phyloP scores from a whole-genome alignment of 768 basidiomycete species.

The Filobasidium wieringae region DNA sequence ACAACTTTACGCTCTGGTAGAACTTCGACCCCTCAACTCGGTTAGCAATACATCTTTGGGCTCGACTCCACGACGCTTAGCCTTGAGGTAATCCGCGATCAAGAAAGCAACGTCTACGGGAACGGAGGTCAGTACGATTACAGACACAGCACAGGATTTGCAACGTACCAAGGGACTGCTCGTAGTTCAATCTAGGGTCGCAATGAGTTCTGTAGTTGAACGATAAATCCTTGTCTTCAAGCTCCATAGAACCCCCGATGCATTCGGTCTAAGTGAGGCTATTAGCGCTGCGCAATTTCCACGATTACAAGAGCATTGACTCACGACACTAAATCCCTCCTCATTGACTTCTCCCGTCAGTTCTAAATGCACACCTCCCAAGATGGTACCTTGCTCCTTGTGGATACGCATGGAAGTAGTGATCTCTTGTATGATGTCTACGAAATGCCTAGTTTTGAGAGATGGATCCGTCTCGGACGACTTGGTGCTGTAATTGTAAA shows the following conservation, averaged over 20 bases:
- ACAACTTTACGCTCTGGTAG: background rate
- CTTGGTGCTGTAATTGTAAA: constrained; percentile 51
- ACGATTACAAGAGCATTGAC: constrained; percentile 3
- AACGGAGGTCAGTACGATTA: background rate
- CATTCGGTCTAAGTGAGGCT: constrained; percentile 62
- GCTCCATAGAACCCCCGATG: constrained; percentile 88
- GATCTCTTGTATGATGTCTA: constrained; percentile 71
- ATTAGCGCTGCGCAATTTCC: background rate
- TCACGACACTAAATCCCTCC: constrained; percentile 70
- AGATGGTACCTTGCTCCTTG: constrained; percentile 54
- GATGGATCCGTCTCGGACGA: constrained; percentile 55
- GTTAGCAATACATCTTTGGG: constrained; percentile 34
- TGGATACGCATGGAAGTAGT: constrained; percentile 73
- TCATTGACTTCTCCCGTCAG: constrained; percentile 84
- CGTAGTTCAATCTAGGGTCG: constrained; percentile 85
- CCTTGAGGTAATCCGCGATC: constrained; percentile 67
- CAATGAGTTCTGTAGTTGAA: constrained; percentile 89
- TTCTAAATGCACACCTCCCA: constrained; percentile 75
- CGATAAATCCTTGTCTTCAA: constrained; percentile 77
- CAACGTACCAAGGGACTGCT: constrained; percentile 77
- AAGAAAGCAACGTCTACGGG: constrained; percentile 67
- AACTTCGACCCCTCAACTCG: constrained; percentile 21
- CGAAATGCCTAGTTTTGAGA: constrained; percentile 82
- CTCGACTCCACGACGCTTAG: constrained; percentile 44
- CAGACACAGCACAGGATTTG: constrained; percentile 4